Conservation (phyloP, 495 filamentous ascomycete genomes). For the Penicillium manginii region DNA sequence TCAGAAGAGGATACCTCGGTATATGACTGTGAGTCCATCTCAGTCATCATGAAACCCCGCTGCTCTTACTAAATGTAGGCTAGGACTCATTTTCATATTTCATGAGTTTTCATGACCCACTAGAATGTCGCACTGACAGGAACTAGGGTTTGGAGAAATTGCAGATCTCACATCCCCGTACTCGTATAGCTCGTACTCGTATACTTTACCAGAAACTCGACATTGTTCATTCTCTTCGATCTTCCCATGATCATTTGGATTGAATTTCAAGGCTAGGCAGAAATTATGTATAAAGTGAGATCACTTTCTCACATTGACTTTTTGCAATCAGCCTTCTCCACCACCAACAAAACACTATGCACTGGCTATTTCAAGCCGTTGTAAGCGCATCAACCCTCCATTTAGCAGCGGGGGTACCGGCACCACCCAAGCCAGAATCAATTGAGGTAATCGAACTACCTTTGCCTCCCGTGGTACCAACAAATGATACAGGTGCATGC, state of each 20-base stretch:
- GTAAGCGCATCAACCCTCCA: neutral
- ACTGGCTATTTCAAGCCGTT: neutral
- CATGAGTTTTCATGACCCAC: neutral
- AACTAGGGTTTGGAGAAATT: too few species aligned
- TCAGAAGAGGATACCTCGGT: too few species aligned
- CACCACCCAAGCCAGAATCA: slow-evolving; percentile 12
- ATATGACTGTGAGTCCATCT: too few species aligned
- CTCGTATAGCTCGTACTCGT: neutral
- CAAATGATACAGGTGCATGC: slow-evolving; percentile 17
- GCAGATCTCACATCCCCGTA: neutral
- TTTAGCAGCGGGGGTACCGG: neutral
- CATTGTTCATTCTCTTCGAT: neutral
- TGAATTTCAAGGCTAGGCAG: neutral
- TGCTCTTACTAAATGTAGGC: too few species aligned
- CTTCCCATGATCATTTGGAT: neutral
- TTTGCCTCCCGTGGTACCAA: slow-evolving; percentile 24
- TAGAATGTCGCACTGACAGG: too few species aligned
- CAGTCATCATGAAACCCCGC: too few species aligned
- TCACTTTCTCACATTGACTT: neutral
- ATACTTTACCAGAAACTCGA: neutral
- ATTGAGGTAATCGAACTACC: slow-evolving; percentile 25
- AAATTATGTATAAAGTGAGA: neutral
- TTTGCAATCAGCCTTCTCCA: neutral
- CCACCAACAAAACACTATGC: neutral
- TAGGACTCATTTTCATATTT: neutral